These are phyloP conservation scores for Termitomyces sp. DNA, from an alignment of 768 basidiomycete genomes.

Conservation along the genomic window DNA sequence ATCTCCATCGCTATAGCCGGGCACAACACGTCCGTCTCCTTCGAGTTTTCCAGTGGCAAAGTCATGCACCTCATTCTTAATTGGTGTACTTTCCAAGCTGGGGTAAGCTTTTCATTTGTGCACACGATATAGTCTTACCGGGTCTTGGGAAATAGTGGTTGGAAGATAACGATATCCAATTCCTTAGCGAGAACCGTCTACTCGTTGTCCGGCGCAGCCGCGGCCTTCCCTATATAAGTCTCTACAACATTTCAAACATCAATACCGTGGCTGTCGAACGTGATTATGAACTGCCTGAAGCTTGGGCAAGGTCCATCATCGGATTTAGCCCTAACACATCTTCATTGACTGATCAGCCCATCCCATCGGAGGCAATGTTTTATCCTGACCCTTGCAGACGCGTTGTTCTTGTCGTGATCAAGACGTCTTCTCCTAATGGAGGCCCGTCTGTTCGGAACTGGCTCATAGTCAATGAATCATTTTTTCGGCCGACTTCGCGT, in stretches of 20 bases:
- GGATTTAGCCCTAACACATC: slow-evolving; percentile 44
- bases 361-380: slow-evolving; percentile 44
- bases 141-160: slow-evolving; percentile 33
- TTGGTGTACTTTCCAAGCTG: slow-evolving; percentile 42
- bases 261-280: slow-evolving; percentile 34
- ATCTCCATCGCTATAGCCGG: slow-evolving; percentile 35
- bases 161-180: slow-evolving; percentile 40
- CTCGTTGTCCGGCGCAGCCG: slow-evolving; percentile 34
- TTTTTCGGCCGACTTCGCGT: slow-evolving; percentile 38
- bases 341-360: slow-evolving; percentile 27
- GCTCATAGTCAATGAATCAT: slow-evolving; percentile 50
- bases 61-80: slow-evolving; percentile 42
- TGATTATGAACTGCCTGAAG: slow-evolving; percentile 51
- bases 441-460: slow-evolving; percentile 32
- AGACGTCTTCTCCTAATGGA: slow-evolving; percentile 27
- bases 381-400: slow-evolving; percentile 48
- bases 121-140: not conserved
- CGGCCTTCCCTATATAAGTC: slow-evolving; percentile 30
- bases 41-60: slow-evolving; percentile 34
- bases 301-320: slow-evolving; percentile 42
- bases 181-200: slow-evolving; percentile 38
- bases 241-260: slow-evolving; percentile 43
- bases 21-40: slow-evolving; percentile 34
- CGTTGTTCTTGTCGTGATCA: slow-evolving; percentile 42
- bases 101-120: slow-evolving; percentile 23